Conservation (phyloP, 2,329 filamentous ascomycete species). For the Penicillium sp. region DNA sequence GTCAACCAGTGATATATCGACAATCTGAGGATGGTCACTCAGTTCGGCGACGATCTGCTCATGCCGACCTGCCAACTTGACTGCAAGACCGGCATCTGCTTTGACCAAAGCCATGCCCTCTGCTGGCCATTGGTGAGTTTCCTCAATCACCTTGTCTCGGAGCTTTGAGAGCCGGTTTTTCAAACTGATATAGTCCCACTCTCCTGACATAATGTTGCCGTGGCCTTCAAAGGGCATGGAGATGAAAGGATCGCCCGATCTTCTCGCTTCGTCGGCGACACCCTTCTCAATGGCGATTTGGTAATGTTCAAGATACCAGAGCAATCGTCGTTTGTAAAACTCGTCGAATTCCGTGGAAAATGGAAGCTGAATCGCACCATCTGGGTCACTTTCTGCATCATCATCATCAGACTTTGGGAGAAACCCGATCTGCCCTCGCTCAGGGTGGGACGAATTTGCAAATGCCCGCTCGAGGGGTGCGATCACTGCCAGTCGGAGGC, state of each 20-base stretch:
- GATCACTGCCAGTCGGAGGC: conserved; percentile 80
- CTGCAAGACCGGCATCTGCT: conserved; percentile 73
- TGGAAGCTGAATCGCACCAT: conserved; percentile 18
- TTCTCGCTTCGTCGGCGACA: conserved; percentile 54
- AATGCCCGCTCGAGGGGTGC: conserved; percentile 80
- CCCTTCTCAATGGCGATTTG: conserved; percentile 69
- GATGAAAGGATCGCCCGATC: conserved; percentile 66
- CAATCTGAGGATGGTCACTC: conserved; percentile 67
- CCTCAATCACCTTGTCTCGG: conserved; percentile 69
- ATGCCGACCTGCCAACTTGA: conserved; percentile 80
- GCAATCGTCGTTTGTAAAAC: conserved; percentile 83
- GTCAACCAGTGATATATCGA: conserved; percentile 74
- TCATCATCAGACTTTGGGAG: conserved; percentile 46
- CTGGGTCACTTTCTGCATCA: neutral
- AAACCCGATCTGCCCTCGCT: conserved; percentile 10
- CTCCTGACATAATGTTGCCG: conserved; percentile 81
- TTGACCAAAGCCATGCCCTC: conserved; percentile 65
- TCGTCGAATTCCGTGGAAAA: conserved; percentile 81
- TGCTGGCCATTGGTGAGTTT: conserved; percentile 69
- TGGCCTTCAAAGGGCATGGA: conserved; percentile 83
- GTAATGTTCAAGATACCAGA: conserved; percentile 96
- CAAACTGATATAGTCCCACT: conserved; percentile 77
- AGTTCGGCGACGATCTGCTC: conserved; percentile 78
- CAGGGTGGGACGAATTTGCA: neutral
- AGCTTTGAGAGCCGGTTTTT: conserved; percentile 68